A percentile compares a stretch with the other conserved stretches of the same genome.
phyloP scores from a whole-genome alignment of 2,329 filamentous ascomycete genomes.

The Nectriaceae sp. region DNA sequence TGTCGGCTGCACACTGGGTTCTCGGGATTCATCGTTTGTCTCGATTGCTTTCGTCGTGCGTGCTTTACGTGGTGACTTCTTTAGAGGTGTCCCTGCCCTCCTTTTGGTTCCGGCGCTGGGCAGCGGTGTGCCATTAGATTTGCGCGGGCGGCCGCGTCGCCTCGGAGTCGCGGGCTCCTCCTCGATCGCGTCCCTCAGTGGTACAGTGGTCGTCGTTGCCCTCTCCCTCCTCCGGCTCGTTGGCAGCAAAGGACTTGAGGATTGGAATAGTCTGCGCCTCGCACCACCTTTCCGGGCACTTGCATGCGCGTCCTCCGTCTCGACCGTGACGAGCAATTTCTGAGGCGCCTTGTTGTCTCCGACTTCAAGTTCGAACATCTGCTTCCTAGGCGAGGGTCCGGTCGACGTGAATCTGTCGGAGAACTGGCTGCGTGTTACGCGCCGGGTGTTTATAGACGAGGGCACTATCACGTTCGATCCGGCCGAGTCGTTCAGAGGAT shows the following conservation, averaged over 20 bases:
- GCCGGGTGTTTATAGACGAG: constrained; percentile 35
- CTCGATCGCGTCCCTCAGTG: constrained; percentile 46
- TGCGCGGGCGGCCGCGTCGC: constrained; percentile 49
- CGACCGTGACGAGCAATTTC: constrained; percentile 56
- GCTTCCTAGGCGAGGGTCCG: constrained; percentile 52
- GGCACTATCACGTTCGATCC: constrained; percentile 36
- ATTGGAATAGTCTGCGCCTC: constrained; percentile 46
- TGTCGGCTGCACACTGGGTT: constrained; percentile 31
- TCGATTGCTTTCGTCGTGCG: constrained; percentile 33
- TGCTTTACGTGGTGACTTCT: constrained; percentile 35
- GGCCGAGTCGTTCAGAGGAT: constrained; percentile 47
- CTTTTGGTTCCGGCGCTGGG: constrained; percentile 45
- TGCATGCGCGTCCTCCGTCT: constrained; percentile 45
- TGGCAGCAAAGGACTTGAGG: constrained; percentile 42
- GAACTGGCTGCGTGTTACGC: constrained; percentile 47
- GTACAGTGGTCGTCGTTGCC: constrained; percentile 52
- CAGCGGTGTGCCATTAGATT: constrained; percentile 54
- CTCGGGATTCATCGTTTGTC: constrained; percentile 26
- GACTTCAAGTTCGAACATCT: constrained; percentile 58
- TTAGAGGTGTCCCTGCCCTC: constrained; percentile 47
- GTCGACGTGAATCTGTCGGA: constrained; percentile 41
- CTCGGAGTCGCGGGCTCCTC: constrained; percentile 38
- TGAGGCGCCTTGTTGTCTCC: constrained; percentile 53
- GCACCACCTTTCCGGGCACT: constrained; percentile 35
- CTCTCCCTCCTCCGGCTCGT: constrained; percentile 38